A percentile compares a stretch with the other conserved stretches of the same genome.
phyloP scores from a whole-genome alignment of 2,329 filamentous ascomycete genomes.

The Canariomyces notabilis region DNA sequence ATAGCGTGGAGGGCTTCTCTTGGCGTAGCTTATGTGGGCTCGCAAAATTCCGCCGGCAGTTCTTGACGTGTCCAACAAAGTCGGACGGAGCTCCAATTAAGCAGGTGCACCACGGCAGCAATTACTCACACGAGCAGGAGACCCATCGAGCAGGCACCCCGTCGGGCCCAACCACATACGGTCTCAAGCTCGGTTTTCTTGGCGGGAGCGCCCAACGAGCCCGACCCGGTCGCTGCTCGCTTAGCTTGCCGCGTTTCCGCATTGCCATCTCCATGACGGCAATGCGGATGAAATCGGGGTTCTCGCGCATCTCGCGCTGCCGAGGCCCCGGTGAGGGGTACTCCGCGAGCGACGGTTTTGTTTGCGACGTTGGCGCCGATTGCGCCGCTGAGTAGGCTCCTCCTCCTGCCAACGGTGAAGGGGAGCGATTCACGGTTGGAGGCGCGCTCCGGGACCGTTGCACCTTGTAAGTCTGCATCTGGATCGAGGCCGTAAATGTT shows the following conservation, averaged over 20 bases:
- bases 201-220: constrained; percentile 65
- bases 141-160: constrained; percentile 59
- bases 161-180: constrained; percentile 52
- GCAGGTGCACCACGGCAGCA: no score
- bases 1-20: not conserved
- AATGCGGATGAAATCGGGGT: constrained; percentile 65
- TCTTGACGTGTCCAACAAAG: no score
- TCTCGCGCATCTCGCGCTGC: constrained; percentile 64
- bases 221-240: constrained; percentile 60
- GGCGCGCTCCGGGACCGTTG: constrained; percentile 42
- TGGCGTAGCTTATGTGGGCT: not conserved
- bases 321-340: constrained; percentile 42
- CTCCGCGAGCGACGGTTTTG: constrained; percentile 27
- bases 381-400: constrained; percentile 28
- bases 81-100: no score
- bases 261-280: constrained; percentile 70
- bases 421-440: constrained; percentile 21
- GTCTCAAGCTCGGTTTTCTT: constrained; percentile 48
- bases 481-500: constrained; percentile 60
- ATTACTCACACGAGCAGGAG: constrained; percentile 26
- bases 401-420: constrained; percentile 27
- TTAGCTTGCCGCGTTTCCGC: constrained; percentile 61
- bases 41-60: not conserved
- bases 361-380: constrained; percentile 26
- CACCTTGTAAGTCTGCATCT: constrained; percentile 67